These are phyloP conservation scores for Solanum lignicaule DNA, from an alignment of 257 asterid genomes.

Conservation along the genomic window DNA sequence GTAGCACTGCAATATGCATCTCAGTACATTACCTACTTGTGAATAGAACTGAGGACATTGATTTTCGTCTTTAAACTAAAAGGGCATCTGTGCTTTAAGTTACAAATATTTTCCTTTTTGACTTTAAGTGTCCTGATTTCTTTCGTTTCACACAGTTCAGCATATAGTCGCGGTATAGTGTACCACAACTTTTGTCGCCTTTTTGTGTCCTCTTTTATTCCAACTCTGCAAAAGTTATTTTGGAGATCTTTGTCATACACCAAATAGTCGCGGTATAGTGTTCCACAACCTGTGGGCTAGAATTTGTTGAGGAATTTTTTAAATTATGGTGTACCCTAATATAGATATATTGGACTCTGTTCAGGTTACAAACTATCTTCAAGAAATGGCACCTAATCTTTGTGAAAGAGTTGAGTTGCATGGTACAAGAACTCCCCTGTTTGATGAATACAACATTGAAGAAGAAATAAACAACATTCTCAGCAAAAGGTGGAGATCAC, in stretches of 20 bases:
- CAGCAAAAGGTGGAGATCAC: conserved; percentile 65
- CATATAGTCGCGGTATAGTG: neutral
- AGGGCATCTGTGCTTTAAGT: neutral
- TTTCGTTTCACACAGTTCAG: neutral
- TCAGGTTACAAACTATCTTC: conserved; percentile 97
- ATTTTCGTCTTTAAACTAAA: neutral
- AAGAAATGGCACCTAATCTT: conserved; percentile 85
- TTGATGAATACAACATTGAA: conserved; percentile 78
- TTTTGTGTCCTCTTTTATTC: neutral
- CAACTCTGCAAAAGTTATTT: neutral
- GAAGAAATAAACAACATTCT: conserved; percentile 79
- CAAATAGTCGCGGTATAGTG: neutral
- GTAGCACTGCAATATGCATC: neutral
- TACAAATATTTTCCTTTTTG: neutral
- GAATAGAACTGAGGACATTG: neutral
- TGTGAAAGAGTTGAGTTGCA: conserved; percentile 86
- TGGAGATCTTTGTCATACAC: neutral
- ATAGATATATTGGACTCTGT: neutral
- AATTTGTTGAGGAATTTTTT: neutral
- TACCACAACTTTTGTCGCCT: neutral
- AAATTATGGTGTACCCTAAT: neutral
- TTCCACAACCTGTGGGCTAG: neutral
- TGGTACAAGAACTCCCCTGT: conserved; percentile 65
- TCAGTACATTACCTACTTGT: neutral
- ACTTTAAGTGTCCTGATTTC: neutral